Base-by-base conservation (phyloP, 2,329 filamentous ascomycete species). In the Botrytis tulipae region DNA sequence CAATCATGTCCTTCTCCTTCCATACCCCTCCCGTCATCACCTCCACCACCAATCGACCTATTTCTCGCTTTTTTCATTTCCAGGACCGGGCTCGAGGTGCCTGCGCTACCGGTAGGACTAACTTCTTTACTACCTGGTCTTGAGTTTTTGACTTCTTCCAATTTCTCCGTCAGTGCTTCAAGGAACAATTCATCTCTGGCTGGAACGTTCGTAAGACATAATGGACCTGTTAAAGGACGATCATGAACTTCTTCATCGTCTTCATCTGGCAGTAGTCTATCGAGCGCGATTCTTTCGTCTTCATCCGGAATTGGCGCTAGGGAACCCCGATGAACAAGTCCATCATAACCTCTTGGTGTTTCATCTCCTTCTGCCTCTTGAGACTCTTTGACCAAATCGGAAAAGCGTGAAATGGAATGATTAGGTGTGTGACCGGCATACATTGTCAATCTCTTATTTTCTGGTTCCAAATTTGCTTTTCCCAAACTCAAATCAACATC, bases 351-450 rank as follows among this genome's bases (percentile, higher is more conserved):
- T 29, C 75, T 80, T 7, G 80, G 80, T 14, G 80, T 80, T 14
- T 77, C 76, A 60, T 74, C 71, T 2, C 78, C 80, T 60, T 75
- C 77, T 20, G 77, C 77, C 22, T 51, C 62, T n/a, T 57, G 7
- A 84, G 83, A 40, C 40, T 76, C 73, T n/a, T 70, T 75, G 25
- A 74, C 75, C 29, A 79, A 57, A 25, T 88, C 80, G 3, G 85
- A 80, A 7, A 88, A 88, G 18, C 89, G 82, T 1, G 87, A 89
- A 35, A 84, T 79, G 4, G 83, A 84, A 78, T 90, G 88, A 69
- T 85, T 90, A 10, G 89, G 89, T 2, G 89, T 90, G 80, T 90
- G 89, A 1, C 89, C 89, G 32, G 89, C 89, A 79, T 90, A 86
- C 85, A 91, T 87, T 0, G 85, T 89, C 59, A 90, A 84, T 62